A percentile compares a stretch with the other conserved stretches of the same genome.
Evolutionary conservation across 148 eudicot genomes (phyloP).

Genomic region (Chenopodium quinoa): DNA sequence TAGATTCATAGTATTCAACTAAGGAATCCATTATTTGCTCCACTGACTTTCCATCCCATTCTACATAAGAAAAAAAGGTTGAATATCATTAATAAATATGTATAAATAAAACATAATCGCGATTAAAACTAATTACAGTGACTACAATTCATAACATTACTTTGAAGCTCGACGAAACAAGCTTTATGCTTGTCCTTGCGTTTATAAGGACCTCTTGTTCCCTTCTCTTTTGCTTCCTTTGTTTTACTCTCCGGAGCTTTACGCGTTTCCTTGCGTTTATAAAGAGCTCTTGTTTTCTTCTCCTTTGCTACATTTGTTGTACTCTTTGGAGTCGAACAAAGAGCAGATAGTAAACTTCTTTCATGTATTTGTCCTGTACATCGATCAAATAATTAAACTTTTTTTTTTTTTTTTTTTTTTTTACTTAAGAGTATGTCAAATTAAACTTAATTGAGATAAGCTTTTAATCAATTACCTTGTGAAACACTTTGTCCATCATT

Average conservation of each 20-base stretch:
- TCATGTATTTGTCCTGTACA: neutral
- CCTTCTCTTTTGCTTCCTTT: neutral
- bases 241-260: neutral
- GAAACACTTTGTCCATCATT: too few species aligned
- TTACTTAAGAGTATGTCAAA: neutral
- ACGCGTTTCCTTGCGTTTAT: constrained; percentile 16
- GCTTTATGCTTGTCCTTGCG: constrained; percentile 11
- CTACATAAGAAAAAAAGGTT: constrained; percentile 11
- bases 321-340: neutral
- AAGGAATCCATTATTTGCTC: constrained; percentile 14
- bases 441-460: neutral
- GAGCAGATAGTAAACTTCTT: neutral
- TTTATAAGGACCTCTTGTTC: constrained; percentile 1
- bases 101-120: too few species aligned
- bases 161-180: constrained; percentile 6
- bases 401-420: too few species aligned
- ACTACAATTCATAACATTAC: constrained; percentile 10
- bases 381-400: neutral
- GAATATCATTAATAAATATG: too few species aligned
- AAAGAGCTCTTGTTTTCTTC: neutral
- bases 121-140: too few species aligned
- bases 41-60: neutral
- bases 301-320: neutral
- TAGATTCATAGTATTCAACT: neutral
- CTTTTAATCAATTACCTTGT: neutral